Evolutionary conservation across 768 basidiomycete species (phyloP).

Genomic region (Amanita inopinata): DNA sequence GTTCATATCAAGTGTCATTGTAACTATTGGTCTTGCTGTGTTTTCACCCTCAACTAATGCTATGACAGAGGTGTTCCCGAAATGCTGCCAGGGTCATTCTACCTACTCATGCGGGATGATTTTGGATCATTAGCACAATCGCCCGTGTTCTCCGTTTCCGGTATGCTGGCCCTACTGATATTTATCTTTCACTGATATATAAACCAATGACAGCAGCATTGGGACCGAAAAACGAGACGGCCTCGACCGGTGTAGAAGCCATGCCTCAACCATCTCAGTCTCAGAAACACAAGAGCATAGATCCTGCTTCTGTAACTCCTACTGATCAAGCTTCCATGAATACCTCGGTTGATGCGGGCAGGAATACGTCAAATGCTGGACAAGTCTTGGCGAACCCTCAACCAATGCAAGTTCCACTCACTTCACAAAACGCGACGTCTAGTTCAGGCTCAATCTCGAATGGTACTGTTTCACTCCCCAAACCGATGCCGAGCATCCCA

Average conservation of each 20-base stretch:
- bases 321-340: no score
- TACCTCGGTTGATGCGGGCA: no score
- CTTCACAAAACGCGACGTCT: background rate
- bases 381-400: background rate
- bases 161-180: background rate
- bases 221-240: background rate
- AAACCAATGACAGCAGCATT: background rate
- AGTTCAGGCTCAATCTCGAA: background rate
- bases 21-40: background rate
- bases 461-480: background rate
- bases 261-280: no score
- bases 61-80: slow-evolving; percentile 1
- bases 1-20: slow-evolving; percentile 1
- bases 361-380: no score
- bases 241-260: no score
- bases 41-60: background rate
- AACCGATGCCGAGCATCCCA: background rate
- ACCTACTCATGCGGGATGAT: slow-evolving; percentile 2
- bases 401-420: background rate
- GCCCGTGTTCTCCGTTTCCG: slow-evolving; percentile 3
- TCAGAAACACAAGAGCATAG: no score
- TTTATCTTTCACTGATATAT: background rate
- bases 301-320: no score
- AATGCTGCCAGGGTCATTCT: background rate
- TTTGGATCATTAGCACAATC: slow-evolving; percentile 5